Conservation (phyloP, 2,329 filamentous ascomycete species). For the Ophiosphaerella herpotricha region DNA sequence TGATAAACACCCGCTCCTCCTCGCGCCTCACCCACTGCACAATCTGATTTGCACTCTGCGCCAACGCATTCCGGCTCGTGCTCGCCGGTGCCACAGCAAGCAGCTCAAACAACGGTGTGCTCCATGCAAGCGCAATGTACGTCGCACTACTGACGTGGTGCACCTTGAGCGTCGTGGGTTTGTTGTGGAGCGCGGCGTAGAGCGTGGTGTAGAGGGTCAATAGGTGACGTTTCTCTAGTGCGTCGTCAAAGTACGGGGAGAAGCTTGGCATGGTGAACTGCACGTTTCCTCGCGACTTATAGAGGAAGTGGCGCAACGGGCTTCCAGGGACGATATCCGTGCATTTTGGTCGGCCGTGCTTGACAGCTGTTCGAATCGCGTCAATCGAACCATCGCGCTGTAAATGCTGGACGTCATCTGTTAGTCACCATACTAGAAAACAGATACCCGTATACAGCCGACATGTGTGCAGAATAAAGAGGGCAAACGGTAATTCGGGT, state of each 20-base stretch:
- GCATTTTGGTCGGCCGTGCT: constrained; percentile 70
- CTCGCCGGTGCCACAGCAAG: constrained; percentile 89
- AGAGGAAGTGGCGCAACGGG: constrained; percentile 87
- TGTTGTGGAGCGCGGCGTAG: constrained; percentile 82
- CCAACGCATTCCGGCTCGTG: constrained; percentile 66
- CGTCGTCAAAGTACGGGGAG: constrained; percentile 66
- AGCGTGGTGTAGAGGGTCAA: constrained; percentile 85
- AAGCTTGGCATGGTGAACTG: constrained; percentile 93
- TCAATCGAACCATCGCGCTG: constrained; percentile 75
- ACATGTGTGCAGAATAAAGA: background rate
- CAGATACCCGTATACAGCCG: background rate
- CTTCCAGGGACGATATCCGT: constrained; percentile 80
- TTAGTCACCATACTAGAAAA: background rate
- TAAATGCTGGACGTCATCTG: constrained; percentile 46
- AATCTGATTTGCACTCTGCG: constrained; percentile 84
- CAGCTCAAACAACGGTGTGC: constrained; percentile 87
- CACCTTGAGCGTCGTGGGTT: constrained; percentile 83
- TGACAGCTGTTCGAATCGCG: constrained; percentile 73
- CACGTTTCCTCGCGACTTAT: constrained; percentile 92
- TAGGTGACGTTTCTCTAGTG: constrained; percentile 61
- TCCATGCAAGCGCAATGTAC: constrained; percentile 82
- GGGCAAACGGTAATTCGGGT: background rate
- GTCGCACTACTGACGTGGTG: constrained; percentile 76
- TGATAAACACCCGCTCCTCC: constrained; percentile 93
- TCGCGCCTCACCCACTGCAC: constrained; percentile 90